phyloP scores from a whole-genome alignment of 1,284 basidiomycete species.

The Thelephora terrestris region DNA sequence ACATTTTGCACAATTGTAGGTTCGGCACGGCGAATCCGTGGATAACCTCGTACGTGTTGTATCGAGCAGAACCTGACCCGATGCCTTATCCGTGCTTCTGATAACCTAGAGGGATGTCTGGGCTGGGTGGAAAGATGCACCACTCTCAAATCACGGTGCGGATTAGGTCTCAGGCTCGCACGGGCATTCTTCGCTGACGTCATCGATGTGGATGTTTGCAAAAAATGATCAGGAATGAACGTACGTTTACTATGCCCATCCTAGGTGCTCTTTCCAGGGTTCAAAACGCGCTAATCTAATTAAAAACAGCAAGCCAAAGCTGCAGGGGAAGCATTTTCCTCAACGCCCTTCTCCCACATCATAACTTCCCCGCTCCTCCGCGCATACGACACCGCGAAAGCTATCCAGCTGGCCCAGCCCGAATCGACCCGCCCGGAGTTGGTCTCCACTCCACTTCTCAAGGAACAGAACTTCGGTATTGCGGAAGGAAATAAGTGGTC shows the following conservation, averaged over 20 bases:
- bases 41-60: conserved; percentile 5
- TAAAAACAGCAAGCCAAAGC: conserved; percentile 70
- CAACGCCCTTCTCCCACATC: conserved; percentile 53
- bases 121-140: conserved; percentile 82
- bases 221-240: conserved; percentile 43
- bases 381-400: conserved; percentile 61
- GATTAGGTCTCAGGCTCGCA: conserved; percentile 5
- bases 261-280: neutral
- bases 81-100: neutral
- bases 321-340: conserved; percentile 53
- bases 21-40: conserved; percentile 8
- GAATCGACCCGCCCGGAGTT: conserved; percentile 43
- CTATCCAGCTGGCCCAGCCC: conserved; percentile 41
- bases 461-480: conserved; percentile 64
- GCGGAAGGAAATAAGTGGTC: conserved; percentile 60
- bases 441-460: conserved; percentile 38
- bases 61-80: neutral
- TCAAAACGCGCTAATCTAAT: neutral
- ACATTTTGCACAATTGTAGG: neutral
- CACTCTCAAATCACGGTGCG: conserved; percentile 75
- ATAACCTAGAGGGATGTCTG: conserved; percentile 42
- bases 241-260: conserved; percentile 26
- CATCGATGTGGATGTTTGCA: neutral
- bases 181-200: neutral
- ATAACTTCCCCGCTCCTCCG: conserved; percentile 76